Evolutionary conservation across 257 asterid genomes (phyloP).

Genomic region (Pogostemon cablin): DNA sequence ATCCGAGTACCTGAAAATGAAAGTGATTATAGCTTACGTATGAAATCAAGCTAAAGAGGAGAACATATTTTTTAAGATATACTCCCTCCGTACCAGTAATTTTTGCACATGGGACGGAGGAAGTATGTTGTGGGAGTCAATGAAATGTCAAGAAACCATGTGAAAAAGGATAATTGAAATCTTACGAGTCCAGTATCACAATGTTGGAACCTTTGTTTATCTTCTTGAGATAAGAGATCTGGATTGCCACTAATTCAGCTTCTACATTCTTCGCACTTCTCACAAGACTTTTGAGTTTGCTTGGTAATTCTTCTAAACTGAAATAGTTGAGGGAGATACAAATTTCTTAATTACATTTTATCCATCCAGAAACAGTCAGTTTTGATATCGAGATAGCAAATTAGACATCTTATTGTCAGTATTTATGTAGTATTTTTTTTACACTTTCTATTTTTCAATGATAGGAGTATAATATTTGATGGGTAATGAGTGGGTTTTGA

Average conservation of each 20-base stretch:
- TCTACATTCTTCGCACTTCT: constrained; percentile 78
- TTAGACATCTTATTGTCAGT: no score
- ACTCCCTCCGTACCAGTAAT: background rate
- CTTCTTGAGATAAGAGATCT: constrained; percentile 89
- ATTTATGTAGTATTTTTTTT: no score
- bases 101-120: no score
- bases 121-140: background rate
- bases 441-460: no score
- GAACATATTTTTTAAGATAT: background rate
- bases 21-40: constrained; percentile 2
- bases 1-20: constrained; percentile 72
- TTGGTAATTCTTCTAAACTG: constrained; percentile 92
- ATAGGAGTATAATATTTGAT: no score
- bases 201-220: constrained; percentile 75
- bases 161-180: constrained; percentile 18
- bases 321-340: constrained; percentile 23
- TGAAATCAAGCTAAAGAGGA: background rate
- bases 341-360: constrained; percentile 10
- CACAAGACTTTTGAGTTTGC: constrained; percentile 68
- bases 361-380: constrained; percentile 18
- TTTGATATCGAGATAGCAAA: no score
- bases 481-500: no score
- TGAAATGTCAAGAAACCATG: background rate
- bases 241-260: constrained; percentile 86
- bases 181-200: constrained; percentile 93